Evolutionary conservation across 2,329 filamentous ascomycete genomes (phyloP).

Genomic region (Curvularia hawaiiensis): DNA sequence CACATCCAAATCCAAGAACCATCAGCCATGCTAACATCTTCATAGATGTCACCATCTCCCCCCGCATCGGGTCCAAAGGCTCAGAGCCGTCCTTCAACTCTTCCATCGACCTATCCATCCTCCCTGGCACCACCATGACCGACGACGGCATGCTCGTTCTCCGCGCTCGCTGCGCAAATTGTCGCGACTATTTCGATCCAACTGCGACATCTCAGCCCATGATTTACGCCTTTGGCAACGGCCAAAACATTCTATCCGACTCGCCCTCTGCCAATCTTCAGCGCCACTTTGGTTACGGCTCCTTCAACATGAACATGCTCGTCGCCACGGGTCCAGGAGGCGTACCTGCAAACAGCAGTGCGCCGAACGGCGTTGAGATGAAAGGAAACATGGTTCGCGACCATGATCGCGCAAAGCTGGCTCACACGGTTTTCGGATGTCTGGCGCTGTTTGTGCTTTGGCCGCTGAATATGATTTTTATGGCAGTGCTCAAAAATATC

Average conservation of each 20-base stretch:
- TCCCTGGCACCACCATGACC: conserved; percentile 38
- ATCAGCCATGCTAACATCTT: conserved; percentile 8
- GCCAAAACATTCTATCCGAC: conserved; percentile 34
- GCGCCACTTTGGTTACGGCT: conserved; percentile 47
- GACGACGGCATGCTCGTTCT: conserved; percentile 46
- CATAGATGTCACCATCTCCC: conserved; percentile 46
- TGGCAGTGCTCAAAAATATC: conserved; percentile 48
- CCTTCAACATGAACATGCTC: conserved; percentile 50
- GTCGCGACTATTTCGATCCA: conserved; percentile 44
- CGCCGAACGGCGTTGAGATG: conserved; percentile 32
- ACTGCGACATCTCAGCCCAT: conserved; percentile 44
- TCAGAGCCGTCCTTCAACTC: conserved; percentile 44
- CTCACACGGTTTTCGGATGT: conserved; percentile 41
- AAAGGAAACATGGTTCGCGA: conserved; percentile 30
- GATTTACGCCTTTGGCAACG: conserved; percentile 51
- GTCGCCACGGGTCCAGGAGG: conserved; percentile 44
- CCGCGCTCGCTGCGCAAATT: conserved; percentile 48
- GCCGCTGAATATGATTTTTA: conserved; percentile 42
- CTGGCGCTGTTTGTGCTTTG: conserved; percentile 42
- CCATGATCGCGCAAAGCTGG: conserved; percentile 33
- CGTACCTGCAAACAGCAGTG: conserved; percentile 37
- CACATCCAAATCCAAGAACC: not conserved
- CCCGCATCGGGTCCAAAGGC: conserved; percentile 42
- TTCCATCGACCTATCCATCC: conserved; percentile 36
- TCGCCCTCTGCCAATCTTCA: conserved; percentile 42